A percentile compares a stretch with the other conserved stretches of the same genome.
These are phyloP conservation scores for Dactylellina cionopaga DNA, from an alignment of 2,329 filamentous ascomycete species.

Conservation along the genomic window DNA sequence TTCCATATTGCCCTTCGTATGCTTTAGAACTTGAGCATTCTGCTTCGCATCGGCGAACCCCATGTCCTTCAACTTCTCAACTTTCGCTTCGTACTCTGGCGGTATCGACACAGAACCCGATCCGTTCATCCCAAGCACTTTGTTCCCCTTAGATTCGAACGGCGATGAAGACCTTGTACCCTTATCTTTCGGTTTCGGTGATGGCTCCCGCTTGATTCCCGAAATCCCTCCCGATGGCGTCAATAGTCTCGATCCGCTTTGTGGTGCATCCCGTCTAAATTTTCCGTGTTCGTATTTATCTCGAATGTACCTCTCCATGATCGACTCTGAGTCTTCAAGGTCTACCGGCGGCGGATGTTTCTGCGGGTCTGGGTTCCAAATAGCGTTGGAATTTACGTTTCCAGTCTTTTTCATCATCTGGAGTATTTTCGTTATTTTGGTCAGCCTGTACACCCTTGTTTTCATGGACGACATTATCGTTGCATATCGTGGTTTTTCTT, in stretches of 20 bases:
- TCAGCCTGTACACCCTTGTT: slow-evolving; percentile 19
- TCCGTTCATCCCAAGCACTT: slow-evolving; percentile 54
- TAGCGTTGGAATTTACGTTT: slow-evolving; percentile 84
- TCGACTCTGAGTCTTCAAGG: slow-evolving; percentile 88
- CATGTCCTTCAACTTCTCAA: slow-evolving; percentile 84
- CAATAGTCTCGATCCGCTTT: slow-evolving; percentile 65
- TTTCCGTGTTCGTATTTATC: slow-evolving; percentile 85
- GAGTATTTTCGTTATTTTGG: slow-evolving; percentile 52
- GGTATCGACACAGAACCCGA: slow-evolving; percentile 54
- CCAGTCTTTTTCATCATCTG: slow-evolving; percentile 95
- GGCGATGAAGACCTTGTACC: slow-evolving; percentile 39
- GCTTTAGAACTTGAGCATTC: slow-evolving; percentile 82
- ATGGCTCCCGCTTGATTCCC: slow-evolving; percentile 58
- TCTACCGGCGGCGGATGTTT: slow-evolving; percentile 87
- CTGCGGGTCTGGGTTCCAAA: slow-evolving; percentile 86
- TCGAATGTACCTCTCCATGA: slow-evolving; percentile 93
- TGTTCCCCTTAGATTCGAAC: slow-evolving; percentile 54
- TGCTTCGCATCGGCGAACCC: slow-evolving; percentile 85
- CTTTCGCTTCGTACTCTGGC: slow-evolving; percentile 67
- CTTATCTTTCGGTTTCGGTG: slow-evolving; percentile 24
- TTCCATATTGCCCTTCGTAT: slow-evolving; percentile 84
- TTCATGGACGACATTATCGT: background rate
- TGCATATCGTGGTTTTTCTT: background rate
- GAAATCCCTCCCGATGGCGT: slow-evolving; percentile 64
- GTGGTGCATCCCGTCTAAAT: slow-evolving; percentile 62